Evolutionary conservation across 805 yeast genomes (phyloP).

Genomic region (Metschnikowia picachoensis): DNA sequence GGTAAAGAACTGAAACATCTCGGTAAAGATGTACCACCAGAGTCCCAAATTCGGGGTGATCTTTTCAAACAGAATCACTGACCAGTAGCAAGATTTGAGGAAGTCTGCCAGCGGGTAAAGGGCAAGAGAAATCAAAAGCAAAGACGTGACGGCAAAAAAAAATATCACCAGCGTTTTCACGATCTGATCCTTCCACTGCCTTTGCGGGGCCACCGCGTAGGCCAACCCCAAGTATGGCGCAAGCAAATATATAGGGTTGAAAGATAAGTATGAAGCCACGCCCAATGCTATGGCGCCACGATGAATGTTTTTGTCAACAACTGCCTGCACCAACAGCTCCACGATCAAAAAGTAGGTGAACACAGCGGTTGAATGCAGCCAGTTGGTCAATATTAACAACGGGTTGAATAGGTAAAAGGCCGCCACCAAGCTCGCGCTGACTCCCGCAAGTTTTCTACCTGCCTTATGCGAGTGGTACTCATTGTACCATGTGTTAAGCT

Average conservation of each 20-base stretch:
- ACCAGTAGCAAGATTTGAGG: slow-evolving; percentile 42
- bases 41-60: slow-evolving; percentile 87
- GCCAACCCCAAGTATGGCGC: slow-evolving; percentile 51
- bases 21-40: slow-evolving; percentile 99
- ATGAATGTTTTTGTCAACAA: slow-evolving; percentile 36
- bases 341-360: slow-evolving; percentile 59
- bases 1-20: slow-evolving; percentile 85
- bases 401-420: slow-evolving; percentile 79
- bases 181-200: slow-evolving; percentile 11
- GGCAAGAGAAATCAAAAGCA: slow-evolving; percentile 38
- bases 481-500: slow-evolving; percentile 43
- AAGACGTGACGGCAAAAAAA: slow-evolving; percentile 16
- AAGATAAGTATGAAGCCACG: slow-evolving; percentile 59
- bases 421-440: slow-evolving; percentile 47
- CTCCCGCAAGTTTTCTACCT: slow-evolving; percentile 18
- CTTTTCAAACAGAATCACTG: slow-evolving; percentile 57
- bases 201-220: slow-evolving; percentile 17
- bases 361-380: slow-evolving; percentile 63
- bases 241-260: slow-evolving; percentile 56
- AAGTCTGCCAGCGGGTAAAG: slow-evolving; percentile 39
- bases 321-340: slow-evolving; percentile 41
- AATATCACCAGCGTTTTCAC: slow-evolving; percentile 12
- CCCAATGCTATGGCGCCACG: slow-evolving; percentile 53
- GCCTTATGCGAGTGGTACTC: slow-evolving; percentile 19
- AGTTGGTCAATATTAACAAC: slow-evolving; percentile 59